phyloP scores from a whole-genome alignment of 2,329 filamentous ascomycete species.

The Aspergillus sojae region DNA sequence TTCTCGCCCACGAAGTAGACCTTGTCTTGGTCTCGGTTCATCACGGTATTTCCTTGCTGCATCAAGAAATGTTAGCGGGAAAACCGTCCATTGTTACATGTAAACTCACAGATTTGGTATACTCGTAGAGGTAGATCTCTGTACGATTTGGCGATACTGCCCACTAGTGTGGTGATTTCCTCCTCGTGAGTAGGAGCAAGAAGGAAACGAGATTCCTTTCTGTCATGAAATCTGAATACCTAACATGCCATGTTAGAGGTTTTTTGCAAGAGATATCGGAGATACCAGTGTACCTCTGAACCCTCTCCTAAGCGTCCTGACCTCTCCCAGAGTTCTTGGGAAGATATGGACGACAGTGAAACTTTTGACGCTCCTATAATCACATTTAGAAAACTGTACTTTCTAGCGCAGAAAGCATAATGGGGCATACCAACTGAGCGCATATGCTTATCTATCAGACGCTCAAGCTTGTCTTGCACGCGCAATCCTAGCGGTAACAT shows the following conservation, averaged over 20 bases:
- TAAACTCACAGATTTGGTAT: conserved; percentile 77
- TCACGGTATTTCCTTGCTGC: conserved; percentile 90
- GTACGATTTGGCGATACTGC: conserved; percentile 74
- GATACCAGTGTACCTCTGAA: conserved; percentile 64
- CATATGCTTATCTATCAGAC: conserved; percentile 89
- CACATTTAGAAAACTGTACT: background rate
- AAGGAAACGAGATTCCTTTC: conserved; percentile 73
- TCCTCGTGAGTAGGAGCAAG: conserved; percentile 95
- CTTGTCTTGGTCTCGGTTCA: conserved; percentile 84
- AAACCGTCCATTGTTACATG: background rate
- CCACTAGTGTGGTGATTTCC: conserved; percentile 84
- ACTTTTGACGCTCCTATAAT: conserved; percentile 72
- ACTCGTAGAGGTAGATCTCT: conserved; percentile 82
- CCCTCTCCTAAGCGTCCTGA: conserved; percentile 78
- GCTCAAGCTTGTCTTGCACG: conserved; percentile 86
- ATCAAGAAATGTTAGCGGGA: background rate
- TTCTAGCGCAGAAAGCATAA: background rate
- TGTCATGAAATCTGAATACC: conserved; percentile 79
- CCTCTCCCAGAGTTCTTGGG: conserved; percentile 78
- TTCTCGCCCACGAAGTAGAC: conserved; percentile 82
- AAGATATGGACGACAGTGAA: conserved; percentile 81
- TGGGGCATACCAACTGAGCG: conserved; percentile 62
- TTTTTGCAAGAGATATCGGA: background rate
- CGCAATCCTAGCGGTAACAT: conserved; percentile 82
- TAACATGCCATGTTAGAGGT: conserved; percentile 38